Percentiles rank a stretch among this genome's conserved stretches.
These are phyloP conservation scores for Annona cherimola DNA, from an alignment of 164 flowering plant species.

Conservation along the genomic window DNA sequence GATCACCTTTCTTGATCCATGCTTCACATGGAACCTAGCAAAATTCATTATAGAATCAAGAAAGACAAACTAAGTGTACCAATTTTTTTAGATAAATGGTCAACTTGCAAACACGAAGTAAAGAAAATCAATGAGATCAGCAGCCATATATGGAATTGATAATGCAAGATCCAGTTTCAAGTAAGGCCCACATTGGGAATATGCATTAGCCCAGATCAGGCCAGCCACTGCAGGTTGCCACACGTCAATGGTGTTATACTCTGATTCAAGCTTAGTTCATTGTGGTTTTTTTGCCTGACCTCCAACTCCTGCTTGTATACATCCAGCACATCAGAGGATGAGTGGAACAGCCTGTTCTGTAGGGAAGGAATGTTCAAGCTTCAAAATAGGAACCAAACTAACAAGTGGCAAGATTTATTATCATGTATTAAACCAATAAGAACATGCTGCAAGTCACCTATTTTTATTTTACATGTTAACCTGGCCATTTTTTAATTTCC, in stretches of 20 bases:
- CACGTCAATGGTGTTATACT: not conserved
- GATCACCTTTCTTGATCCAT: constrained; percentile 88
- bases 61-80: not conserved
- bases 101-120: not conserved
- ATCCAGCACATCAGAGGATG: not conserved
- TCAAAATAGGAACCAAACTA: not conserved
- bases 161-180: not conserved
- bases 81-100: not conserved
- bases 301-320: not conserved
- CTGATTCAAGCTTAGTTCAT: not conserved
- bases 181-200: not conserved
- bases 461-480: too few species aligned
- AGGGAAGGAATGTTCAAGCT: not conserved
- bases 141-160: too few species aligned
- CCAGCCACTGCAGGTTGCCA: not conserved
- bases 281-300: not conserved
- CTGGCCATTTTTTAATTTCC: too few species aligned
- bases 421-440: not conserved
- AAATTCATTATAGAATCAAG: not conserved
- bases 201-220: not conserved
- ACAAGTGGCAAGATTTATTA: not conserved
- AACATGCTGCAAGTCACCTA: not conserved
- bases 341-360: not conserved
- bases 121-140: not conserved
- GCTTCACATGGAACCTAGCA: constrained; percentile 79